These are phyloP conservation scores for Aspergillus leporis DNA, from an alignment of 495 filamentous ascomycete species.

Conservation along the genomic window DNA sequence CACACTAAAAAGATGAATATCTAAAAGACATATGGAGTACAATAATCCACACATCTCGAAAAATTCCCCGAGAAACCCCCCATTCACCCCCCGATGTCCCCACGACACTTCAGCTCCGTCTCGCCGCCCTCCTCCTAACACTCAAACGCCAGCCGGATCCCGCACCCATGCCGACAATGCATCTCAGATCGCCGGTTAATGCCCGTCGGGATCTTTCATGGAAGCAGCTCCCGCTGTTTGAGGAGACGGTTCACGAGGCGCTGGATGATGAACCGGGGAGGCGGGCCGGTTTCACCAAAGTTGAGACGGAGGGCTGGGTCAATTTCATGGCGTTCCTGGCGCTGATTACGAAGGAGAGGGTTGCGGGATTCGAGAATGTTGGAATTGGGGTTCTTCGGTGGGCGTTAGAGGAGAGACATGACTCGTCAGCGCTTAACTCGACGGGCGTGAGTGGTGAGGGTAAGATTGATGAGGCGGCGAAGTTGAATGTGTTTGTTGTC, in stretches of 20 bases:
- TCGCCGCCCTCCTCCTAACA: conserved; percentile 1
- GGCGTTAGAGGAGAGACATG: conserved; percentile 11
- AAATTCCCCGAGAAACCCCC: conserved; percentile 13
- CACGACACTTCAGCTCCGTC: conserved; percentile 4
- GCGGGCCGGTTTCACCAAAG: not conserved
- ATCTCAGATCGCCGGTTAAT: not conserved
- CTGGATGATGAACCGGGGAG: conserved; percentile 10
- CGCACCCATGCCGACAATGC: not conserved
- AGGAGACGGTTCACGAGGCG: not conserved
- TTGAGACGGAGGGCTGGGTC: conserved; percentile 5
- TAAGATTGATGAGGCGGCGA: not conserved
- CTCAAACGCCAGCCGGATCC: conserved; percentile 7
- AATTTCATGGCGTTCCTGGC: conserved; percentile 13
- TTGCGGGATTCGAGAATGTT: conserved; percentile 13
- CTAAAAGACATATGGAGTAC: conserved; percentile 15
- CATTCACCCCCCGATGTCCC: conserved; percentile 12
- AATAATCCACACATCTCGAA: conserved; percentile 11
- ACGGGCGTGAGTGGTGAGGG: not conserved
- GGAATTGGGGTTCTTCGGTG: conserved; percentile 8
- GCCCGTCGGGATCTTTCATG: conserved; percentile 1
- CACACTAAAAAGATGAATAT: conserved; percentile 1
- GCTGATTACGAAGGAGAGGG: not conserved
- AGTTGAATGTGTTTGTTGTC: conserved; percentile 13
- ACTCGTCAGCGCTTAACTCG: not conserved
- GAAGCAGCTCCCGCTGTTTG: conserved; percentile 6